Percentiles rank a stretch among this genome's conserved stretches.
Evolutionary conservation across 257 asterid genomes (phyloP).

Genomic region (Nicotiana benthamiana): DNA sequence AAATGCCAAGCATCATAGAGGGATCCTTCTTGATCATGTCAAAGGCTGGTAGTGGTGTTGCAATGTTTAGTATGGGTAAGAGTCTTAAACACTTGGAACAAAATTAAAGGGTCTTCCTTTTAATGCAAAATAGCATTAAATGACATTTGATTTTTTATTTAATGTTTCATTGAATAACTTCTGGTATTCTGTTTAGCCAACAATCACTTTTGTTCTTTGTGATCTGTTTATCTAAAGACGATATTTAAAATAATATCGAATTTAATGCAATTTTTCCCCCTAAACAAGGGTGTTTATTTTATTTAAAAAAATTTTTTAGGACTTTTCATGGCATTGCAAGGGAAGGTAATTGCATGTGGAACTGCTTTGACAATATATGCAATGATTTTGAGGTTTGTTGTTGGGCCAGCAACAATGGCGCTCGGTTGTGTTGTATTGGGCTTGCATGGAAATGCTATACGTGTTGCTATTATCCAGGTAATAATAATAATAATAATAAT

Average conservation of each 20-base stretch:
- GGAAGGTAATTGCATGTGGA: slow-evolving; percentile 47
- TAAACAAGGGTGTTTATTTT: neutral
- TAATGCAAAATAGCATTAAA: neutral
- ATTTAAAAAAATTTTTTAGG: slow-evolving; percentile 15
- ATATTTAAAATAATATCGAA: no score
- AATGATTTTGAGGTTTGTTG: slow-evolving; percentile 37
- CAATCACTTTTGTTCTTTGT: neutral
- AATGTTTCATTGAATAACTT: neutral
- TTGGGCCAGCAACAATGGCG: slow-evolving; percentile 41
- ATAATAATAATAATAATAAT: neutral
- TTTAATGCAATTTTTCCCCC: neutral
- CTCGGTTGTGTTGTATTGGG: slow-evolving; percentile 31
- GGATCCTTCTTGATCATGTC: slow-evolving; percentile 52
- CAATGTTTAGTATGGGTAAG: slow-evolving; percentile 63
- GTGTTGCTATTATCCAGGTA: slow-evolving; percentile 48
- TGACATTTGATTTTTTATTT: neutral
- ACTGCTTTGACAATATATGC: slow-evolving; percentile 25
- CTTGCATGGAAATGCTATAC: slow-evolving; percentile 39
- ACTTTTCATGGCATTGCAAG: slow-evolving; percentile 52
- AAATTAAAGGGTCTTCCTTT: neutral
- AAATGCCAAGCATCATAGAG: slow-evolving; percentile 46
- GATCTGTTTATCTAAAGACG: neutral
- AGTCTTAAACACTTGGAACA: neutral
- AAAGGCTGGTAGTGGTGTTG: slow-evolving; percentile 49
- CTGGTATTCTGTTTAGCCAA: neutral